These are phyloP conservation scores for Syncephalastrum contaminatum DNA, from an alignment of 371 early-diverging fungal species.

Conservation along the genomic window DNA sequence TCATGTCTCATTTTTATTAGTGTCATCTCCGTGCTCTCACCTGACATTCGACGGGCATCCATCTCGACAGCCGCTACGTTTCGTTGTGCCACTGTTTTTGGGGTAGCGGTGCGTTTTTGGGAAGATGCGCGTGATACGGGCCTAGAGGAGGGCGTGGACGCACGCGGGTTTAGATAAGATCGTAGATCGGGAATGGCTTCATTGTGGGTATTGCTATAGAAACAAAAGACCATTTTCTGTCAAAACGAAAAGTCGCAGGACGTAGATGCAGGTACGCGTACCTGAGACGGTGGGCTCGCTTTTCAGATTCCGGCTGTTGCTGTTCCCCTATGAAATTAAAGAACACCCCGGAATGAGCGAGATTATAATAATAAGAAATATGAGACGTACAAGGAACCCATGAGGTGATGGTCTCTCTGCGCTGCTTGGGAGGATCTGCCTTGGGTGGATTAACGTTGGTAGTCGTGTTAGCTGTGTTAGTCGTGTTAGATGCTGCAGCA, in stretches of 20 bases:
- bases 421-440: background rate
- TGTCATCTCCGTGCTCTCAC: constrained; percentile 3
- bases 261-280: constrained; percentile 6
- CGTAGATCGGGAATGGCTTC: constrained; percentile 25
- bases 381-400: constrained; percentile 21
- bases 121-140: constrained; percentile 1
- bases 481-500: too few species aligned
- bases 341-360: background rate
- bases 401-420: constrained; percentile 13
- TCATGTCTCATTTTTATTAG: background rate
- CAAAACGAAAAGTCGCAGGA: background rate
- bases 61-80: background rate
- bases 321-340: constrained; percentile 12
- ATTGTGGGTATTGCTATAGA: constrained; percentile 1
- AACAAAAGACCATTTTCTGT: background rate
- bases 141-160: constrained; percentile 2
- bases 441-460: background rate
- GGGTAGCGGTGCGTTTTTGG: constrained; percentile 6
- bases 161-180: constrained; percentile 16
- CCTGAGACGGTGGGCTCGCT: constrained; percentile 5
- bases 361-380: constrained; percentile 1
- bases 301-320: constrained; percentile 2
- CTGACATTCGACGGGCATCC: constrained; percentile 15
- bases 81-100: too few species aligned
- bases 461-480: too few species aligned